Conservation (phyloP, 345 rosid species). For the Hibiscus syriacus region DNA sequence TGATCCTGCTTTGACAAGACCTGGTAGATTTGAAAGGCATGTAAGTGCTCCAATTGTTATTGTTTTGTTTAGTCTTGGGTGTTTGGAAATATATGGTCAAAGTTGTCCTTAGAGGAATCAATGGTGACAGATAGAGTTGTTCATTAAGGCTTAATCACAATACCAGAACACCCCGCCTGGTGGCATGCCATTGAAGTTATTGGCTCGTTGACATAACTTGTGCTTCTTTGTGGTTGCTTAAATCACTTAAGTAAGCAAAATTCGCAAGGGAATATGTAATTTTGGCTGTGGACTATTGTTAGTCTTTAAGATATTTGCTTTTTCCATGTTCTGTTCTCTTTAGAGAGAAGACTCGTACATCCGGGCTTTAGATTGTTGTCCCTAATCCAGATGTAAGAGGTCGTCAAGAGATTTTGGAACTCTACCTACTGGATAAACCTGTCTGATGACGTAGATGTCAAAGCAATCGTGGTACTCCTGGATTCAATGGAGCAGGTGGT, state of each 20-base stretch:
- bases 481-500: constrained; percentile 99
- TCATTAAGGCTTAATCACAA: too few relatives aligned
- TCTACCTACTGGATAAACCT: constrained; percentile 93
- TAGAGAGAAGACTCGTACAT: constrained; percentile 24
- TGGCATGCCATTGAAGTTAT: too few relatives aligned
- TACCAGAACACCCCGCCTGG: too few relatives aligned
- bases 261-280: neutral
- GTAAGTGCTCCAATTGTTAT: constrained; percentile 3
- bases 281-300: neutral
- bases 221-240: neutral
- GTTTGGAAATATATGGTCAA: neutral
- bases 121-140: neutral
- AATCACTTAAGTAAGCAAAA: neutral
- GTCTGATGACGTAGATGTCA: constrained; percentile 77
- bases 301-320: neutral
- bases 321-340: neutral
- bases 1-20: constrained; percentile 99
- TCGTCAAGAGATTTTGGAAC: constrained; percentile 97
- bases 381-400: too few relatives aligned
- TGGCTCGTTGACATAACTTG: neutral
- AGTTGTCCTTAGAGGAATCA: neutral
- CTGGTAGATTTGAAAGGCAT: constrained; percentile 74
- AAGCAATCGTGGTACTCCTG: constrained; percentile 96
- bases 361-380: constrained; percentile 63
- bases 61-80: neutral